Evolutionary conservation across 1,284 basidiomycete genomes (phyloP), one percentile per base, ranked within the genome.

Genomic region (Melanopsichium pennsylvanicum): DNA sequence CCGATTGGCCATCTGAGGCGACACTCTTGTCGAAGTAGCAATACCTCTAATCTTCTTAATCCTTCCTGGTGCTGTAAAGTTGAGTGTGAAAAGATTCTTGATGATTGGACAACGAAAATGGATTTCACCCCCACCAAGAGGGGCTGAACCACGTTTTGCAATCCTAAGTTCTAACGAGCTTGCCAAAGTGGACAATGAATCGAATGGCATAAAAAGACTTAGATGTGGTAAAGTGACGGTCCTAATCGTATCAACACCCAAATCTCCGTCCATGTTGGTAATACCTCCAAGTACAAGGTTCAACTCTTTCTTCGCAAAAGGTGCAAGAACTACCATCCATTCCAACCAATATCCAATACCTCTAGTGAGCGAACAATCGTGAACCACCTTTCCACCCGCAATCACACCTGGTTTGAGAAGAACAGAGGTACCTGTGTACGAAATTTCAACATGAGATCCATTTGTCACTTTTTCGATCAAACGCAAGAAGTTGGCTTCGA

Each of bases 301-400:
- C 39, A 98, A 79, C 3, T 93, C 88, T 70, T 88, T 90, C 84
- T 98, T 98, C 27, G 92, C 87, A 80, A 98, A 98, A 0, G 94
- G 93, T 1, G 92, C 94, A 2, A 98, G 84, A 83, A 92, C 90
- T 10, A 96, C 84, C 4, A 97, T 81, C 25, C 93, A 90, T 78
- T 98, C 95, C 25, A 98, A 84, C 81, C 91, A 98, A 83, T 97
- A 98, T 9, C 96, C 95, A 33, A 98, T 85, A 16, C 91, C 89
- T 25, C 93, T 86, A 10, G 91, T 90, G 9, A 89, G 82, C 18
- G 93, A 90, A 76, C 94, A 97, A 23, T 94, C 91, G 79, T 98
- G 95, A 4, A 85, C 86, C 54, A 93, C 83, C 10, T 83, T 82
- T 2, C 96, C 96, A 12, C 96, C 95, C 22, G 87, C 86, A 43